Base-by-base conservation (phyloP, 306 rosid species). In the Vicia villosa region DNA sequence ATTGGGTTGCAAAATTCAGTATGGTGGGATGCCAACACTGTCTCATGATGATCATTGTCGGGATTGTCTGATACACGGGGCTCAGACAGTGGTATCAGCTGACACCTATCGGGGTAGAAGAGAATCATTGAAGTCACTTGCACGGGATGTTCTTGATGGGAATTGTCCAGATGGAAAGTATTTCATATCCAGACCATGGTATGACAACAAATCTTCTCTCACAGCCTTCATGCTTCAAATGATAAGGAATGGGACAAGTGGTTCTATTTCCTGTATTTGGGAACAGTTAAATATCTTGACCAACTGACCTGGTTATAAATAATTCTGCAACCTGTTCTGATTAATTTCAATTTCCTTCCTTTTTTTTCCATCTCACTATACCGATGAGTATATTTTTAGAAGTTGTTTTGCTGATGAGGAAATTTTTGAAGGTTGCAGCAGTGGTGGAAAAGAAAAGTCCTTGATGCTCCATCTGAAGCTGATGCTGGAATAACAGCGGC, bases 381-480 rank as follows among this genome's bases (percentile, higher is more conserved):
- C 55, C 16, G 50, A 26, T 52, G 63, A 34, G 57, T 50, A 50
- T 9, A 50, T 19, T 74, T 8, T 21, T 68, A 17, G 24, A 37
- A 52, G n/a, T 38, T 64, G 42, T 68, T 47, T 64, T 85, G 73
- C 47, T 60, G 16, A 37, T 64, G 54, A 40, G 34, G 37, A 74
- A 49, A 26, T 50, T 43, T 71, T 66, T 73, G 71, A 80, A 93
- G 98, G 98, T 81, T 93, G 85, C 97, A 88, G 73, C 98, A 90
- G 78, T 93, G 98, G 97, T 84, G 83, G 75, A 93, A 90, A 85
- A 83, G 98, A 73, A 93, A 90, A 80, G 88, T 93, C 45, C 91
- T 87, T 32, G 98, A 93, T 86, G 91, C 98, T 73, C 97, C 98
- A 51, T 75, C 97, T 62, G 97, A 93, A 76, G 96, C 92, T 36